These are phyloP conservation scores for Bondarzewia mesenterica DNA, from an alignment of 1,284 basidiomycete genomes.

Conservation along the genomic window DNA sequence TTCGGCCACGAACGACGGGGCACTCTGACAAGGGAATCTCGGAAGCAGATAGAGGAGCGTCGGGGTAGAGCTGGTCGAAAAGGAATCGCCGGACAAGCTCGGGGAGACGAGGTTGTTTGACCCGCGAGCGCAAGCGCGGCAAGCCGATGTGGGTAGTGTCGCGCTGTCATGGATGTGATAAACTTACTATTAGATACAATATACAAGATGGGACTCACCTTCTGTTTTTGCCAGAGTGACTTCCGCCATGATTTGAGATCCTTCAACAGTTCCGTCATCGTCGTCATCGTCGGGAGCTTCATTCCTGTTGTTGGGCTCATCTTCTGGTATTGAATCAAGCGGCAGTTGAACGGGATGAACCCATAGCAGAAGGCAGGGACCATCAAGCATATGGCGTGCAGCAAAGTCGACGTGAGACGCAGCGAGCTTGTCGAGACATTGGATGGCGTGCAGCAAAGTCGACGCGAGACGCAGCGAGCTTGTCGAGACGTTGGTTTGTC, in stretches of 20 bases:
- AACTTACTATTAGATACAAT: not conserved
- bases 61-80: constrained; percentile 4
- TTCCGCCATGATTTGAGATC: not conserved
- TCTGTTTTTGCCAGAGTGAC: not conserved
- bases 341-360: not conserved
- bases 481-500: too few relatives aligned
- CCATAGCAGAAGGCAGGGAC: too few relatives aligned
- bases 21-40: not conserved
- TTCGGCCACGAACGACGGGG: constrained; percentile 1
- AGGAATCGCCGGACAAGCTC: constrained; percentile 7
- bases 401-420: not conserved
- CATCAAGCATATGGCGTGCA: not conserved
- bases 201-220: not conserved
- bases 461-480: too few relatives aligned
- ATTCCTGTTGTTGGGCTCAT: not conserved
- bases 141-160: not conserved
- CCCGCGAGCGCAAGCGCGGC: constrained; percentile 1
- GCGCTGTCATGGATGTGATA: not conserved
- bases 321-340: not conserved
- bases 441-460: too few relatives aligned
- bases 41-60: not conserved
- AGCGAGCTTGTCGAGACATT: too few relatives aligned
- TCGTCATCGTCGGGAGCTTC: not conserved
- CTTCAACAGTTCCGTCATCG: not conserved
- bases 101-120: too few relatives aligned